Evolutionary conservation across 2,329 filamentous ascomycete species (phyloP), one percentile per base, ranked within the genome.

Genomic region (Colletotrichum chlorophyti): DNA sequence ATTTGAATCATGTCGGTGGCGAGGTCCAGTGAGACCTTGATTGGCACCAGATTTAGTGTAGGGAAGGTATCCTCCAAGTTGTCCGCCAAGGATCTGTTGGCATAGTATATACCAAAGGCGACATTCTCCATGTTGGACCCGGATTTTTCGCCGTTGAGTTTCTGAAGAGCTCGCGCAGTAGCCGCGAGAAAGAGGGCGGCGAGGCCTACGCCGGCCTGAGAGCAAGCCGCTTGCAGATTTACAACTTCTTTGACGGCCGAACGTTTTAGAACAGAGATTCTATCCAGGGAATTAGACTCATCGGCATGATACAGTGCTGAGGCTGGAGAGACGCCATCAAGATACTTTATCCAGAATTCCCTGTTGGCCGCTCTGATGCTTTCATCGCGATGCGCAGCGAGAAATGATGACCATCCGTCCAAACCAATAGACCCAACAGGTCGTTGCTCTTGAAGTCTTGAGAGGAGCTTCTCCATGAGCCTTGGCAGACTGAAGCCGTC

Each of bases 91-190:
- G 42, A 80, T 48, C 92, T 84, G 69, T 96, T 96, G 37, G 92
- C 91, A 8, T 96, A 83, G 70, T 97, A 97, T 19, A 97, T 73
- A 2, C 93, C 93, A 47, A 97, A 81, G 0, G 91, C 74, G 2
- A 91, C 72, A 34, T 84, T 76, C 6, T 6, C 67, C 43, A 26
- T 64, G 48, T 3, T 50, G 58, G 5, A 50, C 19, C 40, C 46
- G 1, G 26, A 29, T 1, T 5, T 19, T 4, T 3, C 57, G 8
- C 5, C 53, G 12, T 34, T 54, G 1, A 38, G 57, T 17, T 6
- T 38, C 41, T 27, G 10, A 3, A 11, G 26, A 6, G 21, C 66
- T 61, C 80, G 83, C 3, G 90, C 85, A 63, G 89, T 91, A 0
- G 83, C 79, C 0, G 91, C 91, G 54, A 96, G 85, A 69, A 97